Base-by-base conservation (phyloP, 2,329 filamentous ascomycete species). In the Mollisia scopiformis region DNA sequence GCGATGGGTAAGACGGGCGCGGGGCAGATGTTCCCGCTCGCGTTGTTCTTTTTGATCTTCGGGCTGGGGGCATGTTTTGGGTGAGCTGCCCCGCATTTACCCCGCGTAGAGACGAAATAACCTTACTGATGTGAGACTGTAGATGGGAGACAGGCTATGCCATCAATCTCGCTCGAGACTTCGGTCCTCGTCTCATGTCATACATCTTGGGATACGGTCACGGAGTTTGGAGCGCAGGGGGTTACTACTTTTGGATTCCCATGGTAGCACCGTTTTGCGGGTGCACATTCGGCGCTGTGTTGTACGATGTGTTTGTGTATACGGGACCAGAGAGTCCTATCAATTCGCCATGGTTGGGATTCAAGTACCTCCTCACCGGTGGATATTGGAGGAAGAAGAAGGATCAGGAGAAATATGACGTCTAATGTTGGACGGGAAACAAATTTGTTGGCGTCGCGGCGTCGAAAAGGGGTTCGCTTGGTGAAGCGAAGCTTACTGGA, bases 91-190 rank as follows among this genome's bases (percentile, higher is more conserved):
- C 30, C 30, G 3, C 19, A 6, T 10, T 37, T 25, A 8, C 31
- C 23, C 13, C 30, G n/a, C 13, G 6, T 19, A 33, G 16, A 54
- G 31, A 13, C 39, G 8, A 31, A 19, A 31, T 33, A 25, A 41
- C 28, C 8, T 16, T 53, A 16, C 31, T 53, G 19, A 53, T 25
- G 23, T 13, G 5, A 33, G 2, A 6, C 25, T 51, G 21, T 31
- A 68, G 89, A 6, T 91, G 87, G 87, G 84, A 92, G 73, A 92
- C 89, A 1, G 88, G 89, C 37, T 92, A 90, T 74, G 89, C 88
- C 16, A 90, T 91, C 66, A 92, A 92, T 69, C 74, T 90, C 43
- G 89, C 88, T 35, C 82, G 89, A 74, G 89, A 92, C 65, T 89
- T 92, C 70, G 87, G 88, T 0, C 88, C 88, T 10, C 79, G 89